A percentile compares a stretch with the other conserved stretches of the same genome.
These are phyloP conservation scores for Phytophthora fragariaefolia DNA, from an alignment of 352 stramenopile species.

Conservation along the genomic window DNA sequence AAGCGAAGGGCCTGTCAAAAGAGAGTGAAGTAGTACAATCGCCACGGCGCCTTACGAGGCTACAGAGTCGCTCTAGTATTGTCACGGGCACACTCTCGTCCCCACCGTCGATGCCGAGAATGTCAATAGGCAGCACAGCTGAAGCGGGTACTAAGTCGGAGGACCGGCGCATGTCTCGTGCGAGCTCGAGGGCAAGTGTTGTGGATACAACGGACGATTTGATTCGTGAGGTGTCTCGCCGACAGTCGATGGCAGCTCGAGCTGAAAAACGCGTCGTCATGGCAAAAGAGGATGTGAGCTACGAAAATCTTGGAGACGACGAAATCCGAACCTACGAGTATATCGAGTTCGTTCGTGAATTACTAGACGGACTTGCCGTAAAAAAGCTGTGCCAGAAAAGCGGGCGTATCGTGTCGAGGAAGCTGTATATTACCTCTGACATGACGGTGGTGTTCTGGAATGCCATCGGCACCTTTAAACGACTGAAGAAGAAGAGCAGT, in stretches of 20 bases:
- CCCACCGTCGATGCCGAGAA: constrained; percentile 6
- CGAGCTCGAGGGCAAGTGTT: not conserved
- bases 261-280: constrained; percentile 54
- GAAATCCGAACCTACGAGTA: constrained; percentile 77
- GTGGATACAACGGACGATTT: constrained; percentile 37
- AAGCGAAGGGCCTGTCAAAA: not conserved
- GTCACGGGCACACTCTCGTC: constrained; percentile 17
- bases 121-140: constrained; percentile 12
- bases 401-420: constrained; percentile 62
- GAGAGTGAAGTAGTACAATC: not conserved
- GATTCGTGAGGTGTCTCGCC: constrained; percentile 45
- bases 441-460: constrained; percentile 66
- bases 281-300: constrained; percentile 60
- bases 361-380: constrained; percentile 63
- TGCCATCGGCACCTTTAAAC: constrained; percentile 49
- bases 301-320: constrained; percentile 68
- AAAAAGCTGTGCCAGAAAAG: constrained; percentile 77
- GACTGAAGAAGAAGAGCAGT: constrained; percentile 58
- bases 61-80: constrained; percentile 25
- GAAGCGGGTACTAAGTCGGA: constrained; percentile 8
- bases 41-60: not conserved
- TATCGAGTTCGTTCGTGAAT: constrained; percentile 69
- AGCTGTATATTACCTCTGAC: constrained; percentile 60
- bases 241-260: constrained; percentile 53
- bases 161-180: constrained; percentile 3